Evolutionary conservation across 345 rosid species (phyloP).

Genomic region (Arabidopsis arenosa): DNA sequence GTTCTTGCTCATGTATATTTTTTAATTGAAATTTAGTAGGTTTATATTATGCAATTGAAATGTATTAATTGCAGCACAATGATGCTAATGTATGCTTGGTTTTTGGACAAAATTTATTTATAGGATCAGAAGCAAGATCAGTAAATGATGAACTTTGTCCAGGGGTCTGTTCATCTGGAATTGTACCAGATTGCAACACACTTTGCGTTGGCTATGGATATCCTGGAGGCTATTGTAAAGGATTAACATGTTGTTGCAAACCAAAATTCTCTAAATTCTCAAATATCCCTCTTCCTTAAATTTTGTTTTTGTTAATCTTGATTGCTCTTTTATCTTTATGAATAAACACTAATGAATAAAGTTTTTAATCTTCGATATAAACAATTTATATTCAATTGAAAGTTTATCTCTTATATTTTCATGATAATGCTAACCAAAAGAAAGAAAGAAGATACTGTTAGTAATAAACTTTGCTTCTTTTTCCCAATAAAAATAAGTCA

Average conservation of each 20-base stretch:
- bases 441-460: background rate
- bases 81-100: background rate
- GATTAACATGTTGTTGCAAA: too few species aligned
- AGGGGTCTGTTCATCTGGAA: constrained; percentile 17
- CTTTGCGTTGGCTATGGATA: background rate
- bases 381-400: background rate
- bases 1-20: background rate
- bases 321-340: background rate
- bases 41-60: background rate
- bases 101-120: background rate
- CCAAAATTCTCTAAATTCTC: background rate
- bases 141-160: constrained; percentile 10
- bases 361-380: background rate
- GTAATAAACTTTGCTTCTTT: background rate
- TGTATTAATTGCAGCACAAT: background rate
- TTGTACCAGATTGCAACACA: constrained; percentile 29
- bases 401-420: background rate
- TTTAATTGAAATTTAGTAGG: background rate
- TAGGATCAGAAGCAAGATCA: constrained; percentile 25
- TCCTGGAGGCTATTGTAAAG: constrained; percentile 10
- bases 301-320: background rate
- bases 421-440: background rate
- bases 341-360: constrained; percentile 10
- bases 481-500: background rate
- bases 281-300: background rate